Conservation (phyloP, 202 grass and related monocot genomes). For the Zoysia matrella region DNA sequence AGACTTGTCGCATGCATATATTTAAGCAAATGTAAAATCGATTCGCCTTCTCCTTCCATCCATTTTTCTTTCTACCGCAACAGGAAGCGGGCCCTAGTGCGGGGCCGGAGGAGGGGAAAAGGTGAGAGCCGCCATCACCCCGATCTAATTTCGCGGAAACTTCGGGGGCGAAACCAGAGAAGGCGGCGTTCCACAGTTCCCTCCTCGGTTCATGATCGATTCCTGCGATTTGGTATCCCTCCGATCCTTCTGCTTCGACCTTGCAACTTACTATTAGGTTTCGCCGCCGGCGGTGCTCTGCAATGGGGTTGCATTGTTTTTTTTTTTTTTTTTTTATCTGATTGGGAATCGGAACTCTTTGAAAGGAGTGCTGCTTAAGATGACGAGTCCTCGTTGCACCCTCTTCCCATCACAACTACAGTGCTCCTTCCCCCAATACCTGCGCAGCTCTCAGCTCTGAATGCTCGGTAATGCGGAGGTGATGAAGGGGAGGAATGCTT, state of each 20-base stretch:
- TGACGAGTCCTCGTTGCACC: background rate
- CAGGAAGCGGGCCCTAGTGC: background rate
- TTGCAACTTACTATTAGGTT: background rate
- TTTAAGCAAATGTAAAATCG: slow-evolving; percentile 7
- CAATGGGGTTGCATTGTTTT: background rate
- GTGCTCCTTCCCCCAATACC: background rate
- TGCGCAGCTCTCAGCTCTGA: too few species aligned
- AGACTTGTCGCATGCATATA: background rate
- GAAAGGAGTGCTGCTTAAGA: background rate
- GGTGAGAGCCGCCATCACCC: background rate
- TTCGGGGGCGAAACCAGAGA: slow-evolving; percentile 2
- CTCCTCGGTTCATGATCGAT: background rate
- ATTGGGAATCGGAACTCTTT: background rate
- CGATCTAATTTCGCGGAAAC: slow-evolving; percentile 25
- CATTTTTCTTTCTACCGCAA: background rate
- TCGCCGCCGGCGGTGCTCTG: slow-evolving; percentile 12
- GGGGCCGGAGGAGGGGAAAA: background rate
- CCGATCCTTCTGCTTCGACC: slow-evolving; percentile 12
- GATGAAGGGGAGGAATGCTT: too few species aligned
- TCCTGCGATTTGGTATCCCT: background rate
- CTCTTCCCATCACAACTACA: background rate
- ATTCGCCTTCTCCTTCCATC: background rate
- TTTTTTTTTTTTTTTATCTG: background rate
- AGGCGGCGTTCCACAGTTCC: background rate
- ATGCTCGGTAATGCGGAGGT: too few species aligned